A percentile compares a stretch with the other conserved stretches of the same genome.
Evolutionary conservation across 2,329 filamentous ascomycete species (phyloP).

Genomic region (Rutstroemia sp.): DNA sequence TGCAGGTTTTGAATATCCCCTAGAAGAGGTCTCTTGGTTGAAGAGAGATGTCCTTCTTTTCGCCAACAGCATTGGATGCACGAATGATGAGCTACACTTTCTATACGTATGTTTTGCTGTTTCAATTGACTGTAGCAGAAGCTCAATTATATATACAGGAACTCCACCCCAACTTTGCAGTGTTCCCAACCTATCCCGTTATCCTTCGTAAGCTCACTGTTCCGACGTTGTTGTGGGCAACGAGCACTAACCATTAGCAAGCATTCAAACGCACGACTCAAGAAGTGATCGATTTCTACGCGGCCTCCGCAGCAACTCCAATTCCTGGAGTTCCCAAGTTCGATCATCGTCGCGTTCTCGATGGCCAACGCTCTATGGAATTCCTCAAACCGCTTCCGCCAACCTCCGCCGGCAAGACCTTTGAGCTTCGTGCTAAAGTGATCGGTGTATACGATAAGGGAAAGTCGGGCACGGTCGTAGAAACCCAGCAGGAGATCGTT

Average conservation of each 20-base stretch:
- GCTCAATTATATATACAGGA: constrained; percentile 48
- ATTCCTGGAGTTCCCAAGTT: constrained; percentile 62
- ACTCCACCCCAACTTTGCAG: constrained; percentile 75
- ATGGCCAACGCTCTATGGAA: constrained; percentile 58
- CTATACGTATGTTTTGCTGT: constrained; percentile 59
- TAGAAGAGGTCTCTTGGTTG: constrained; percentile 70
- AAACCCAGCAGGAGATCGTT: constrained; percentile 58
- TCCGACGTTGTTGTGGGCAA: neutral
- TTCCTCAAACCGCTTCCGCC: constrained; percentile 58
- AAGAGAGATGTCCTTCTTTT: constrained; percentile 87
- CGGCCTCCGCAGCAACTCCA: constrained; percentile 41
- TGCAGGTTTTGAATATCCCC: constrained; percentile 73
- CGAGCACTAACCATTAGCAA: constrained; percentile 20
- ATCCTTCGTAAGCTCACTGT: constrained; percentile 17
- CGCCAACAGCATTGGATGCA: constrained; percentile 80
- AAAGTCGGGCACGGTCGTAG: constrained; percentile 59
- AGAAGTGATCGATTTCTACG: constrained; percentile 66
- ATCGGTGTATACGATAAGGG: constrained; percentile 69
- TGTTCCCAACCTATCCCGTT: constrained; percentile 63
- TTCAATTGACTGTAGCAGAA: neutral
- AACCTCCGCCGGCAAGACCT: constrained; percentile 51
- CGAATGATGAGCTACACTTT: constrained; percentile 80
- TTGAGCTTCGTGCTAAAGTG: constrained; percentile 57
- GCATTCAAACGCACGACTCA: constrained; percentile 60
- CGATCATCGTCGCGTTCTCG: constrained; percentile 54